Conservation (phyloP, 2,329 filamentous ascomycete species). For the Aphanoascus verrucosus region DNA sequence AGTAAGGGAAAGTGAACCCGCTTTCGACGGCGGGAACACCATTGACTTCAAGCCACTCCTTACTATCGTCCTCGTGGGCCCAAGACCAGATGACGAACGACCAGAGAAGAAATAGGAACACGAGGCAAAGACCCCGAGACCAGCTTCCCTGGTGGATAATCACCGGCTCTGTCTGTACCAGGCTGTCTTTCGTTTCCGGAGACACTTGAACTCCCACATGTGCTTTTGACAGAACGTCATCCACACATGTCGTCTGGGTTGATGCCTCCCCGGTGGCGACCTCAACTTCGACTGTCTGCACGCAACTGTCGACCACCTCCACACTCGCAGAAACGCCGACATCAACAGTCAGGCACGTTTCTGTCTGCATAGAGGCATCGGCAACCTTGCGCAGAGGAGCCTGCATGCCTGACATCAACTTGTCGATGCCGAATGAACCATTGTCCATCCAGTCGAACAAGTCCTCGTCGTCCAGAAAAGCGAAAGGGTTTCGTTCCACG, state of each 20-base stretch:
- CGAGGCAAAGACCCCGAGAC: slow-evolving; percentile 4
- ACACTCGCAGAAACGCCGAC: background rate
- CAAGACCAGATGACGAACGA: slow-evolving; percentile 9
- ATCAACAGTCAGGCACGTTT: slow-evolving; percentile 5
- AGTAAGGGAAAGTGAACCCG: slow-evolving; percentile 4
- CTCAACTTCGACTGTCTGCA: slow-evolving; percentile 3
- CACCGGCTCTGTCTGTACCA: slow-evolving; percentile 13
- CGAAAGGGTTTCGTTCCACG: slow-evolving; percentile 5
- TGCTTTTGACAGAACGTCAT: slow-evolving; percentile 3
- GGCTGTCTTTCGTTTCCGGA: slow-evolving; percentile 10
- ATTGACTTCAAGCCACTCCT: slow-evolving; percentile 17
- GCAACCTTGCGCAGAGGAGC: slow-evolving; percentile 2
- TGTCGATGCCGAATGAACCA: background rate
- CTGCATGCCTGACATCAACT: background rate
- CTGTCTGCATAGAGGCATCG: slow-evolving; percentile 11
- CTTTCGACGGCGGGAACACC: background rate
- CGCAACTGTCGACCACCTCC: slow-evolving; percentile 2
- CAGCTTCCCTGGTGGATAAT: slow-evolving; percentile 5
- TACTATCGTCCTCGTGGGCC: slow-evolving; percentile 8
- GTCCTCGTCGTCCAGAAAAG: slow-evolving; percentile 3
- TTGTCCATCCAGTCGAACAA: background rate
- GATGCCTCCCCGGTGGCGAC: slow-evolving; percentile 1
- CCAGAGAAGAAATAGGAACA: slow-evolving; percentile 15
- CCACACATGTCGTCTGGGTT: slow-evolving; percentile 8
- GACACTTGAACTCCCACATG: slow-evolving; percentile 9